Conservation (phyloP, 1,139 yeast genomes). For the Torulaspora globosa region DNA sequence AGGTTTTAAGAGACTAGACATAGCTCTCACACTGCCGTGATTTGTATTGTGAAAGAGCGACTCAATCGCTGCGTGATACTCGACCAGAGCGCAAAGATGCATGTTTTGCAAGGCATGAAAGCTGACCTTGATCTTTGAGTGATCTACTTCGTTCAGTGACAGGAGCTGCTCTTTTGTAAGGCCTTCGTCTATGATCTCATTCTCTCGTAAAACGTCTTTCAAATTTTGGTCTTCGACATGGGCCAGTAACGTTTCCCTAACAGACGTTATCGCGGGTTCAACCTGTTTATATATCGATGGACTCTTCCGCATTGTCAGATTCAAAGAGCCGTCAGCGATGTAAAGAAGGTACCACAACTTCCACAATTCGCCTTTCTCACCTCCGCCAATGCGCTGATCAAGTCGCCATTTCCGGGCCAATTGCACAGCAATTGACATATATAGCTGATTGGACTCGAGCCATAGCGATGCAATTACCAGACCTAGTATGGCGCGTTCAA, state of each 20-base stretch:
- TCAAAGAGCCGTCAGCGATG: constrained; percentile 66
- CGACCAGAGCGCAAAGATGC: constrained; percentile 67
- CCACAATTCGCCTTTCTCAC: constrained; percentile 37
- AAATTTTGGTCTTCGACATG: constrained; percentile 13
- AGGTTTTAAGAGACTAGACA: constrained; percentile 42
- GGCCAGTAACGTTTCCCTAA: constrained; percentile 14
- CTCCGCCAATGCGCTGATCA: constrained; percentile 14
- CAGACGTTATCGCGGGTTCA: constrained; percentile 30
- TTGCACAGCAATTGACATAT: constrained; percentile 64
- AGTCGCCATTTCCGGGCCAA: constrained; percentile 57
- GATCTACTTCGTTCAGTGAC: constrained; percentile 22
- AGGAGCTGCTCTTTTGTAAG: constrained; percentile 18
- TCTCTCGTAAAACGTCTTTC: constrained; percentile 16
- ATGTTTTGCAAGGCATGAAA: constrained; percentile 45
- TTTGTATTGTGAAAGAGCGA: constrained; percentile 59
- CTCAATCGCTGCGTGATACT: constrained; percentile 62
- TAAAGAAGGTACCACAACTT: constrained; percentile 67
- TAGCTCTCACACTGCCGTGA: constrained; percentile 11
- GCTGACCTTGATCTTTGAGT: constrained; percentile 18
- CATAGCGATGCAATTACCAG: constrained; percentile 65
- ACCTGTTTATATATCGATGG: constrained; percentile 51
- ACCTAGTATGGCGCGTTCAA: constrained; percentile 45
- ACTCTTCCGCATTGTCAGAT: constrained; percentile 56
- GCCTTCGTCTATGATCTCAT: constrained; percentile 12
- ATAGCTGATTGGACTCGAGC: constrained; percentile 62